These are phyloP conservation scores for Claviceps arundinis DNA, from an alignment of 2,329 filamentous ascomycete species.

Conservation along the genomic window DNA sequence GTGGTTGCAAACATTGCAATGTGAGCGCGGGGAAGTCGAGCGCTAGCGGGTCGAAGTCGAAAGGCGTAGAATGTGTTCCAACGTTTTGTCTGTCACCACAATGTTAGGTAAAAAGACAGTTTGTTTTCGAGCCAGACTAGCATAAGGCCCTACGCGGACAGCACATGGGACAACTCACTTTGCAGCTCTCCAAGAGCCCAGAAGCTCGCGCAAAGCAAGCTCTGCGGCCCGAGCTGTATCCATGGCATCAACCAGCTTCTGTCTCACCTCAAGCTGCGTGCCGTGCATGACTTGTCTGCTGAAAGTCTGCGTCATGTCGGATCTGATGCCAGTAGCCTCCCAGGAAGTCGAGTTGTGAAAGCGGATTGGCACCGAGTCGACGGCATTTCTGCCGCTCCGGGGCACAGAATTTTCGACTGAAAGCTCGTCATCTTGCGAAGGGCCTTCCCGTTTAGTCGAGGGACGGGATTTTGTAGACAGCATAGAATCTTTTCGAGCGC, in stretches of 20 bases:
- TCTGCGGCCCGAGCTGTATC: conserved; percentile 78
- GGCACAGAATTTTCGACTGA: conserved; percentile 25
- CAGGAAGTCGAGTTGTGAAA: conserved; percentile 47
- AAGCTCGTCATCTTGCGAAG: conserved; percentile 25
- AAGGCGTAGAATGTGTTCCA: conserved; percentile 42
- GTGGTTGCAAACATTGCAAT: conserved; percentile 66
- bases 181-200: conserved; percentile 70
- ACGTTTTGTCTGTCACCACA: conserved; percentile 34
- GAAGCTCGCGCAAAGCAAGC: conserved; percentile 68
- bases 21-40: conserved; percentile 79
- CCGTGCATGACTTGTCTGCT: conserved; percentile 43
- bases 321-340: conserved; percentile 59
- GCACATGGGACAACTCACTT: conserved; percentile 44
- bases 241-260: conserved; percentile 52
- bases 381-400: conserved; percentile 28
- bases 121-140: not conserved
- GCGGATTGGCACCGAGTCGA: conserved; percentile 40
- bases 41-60: conserved; percentile 73
- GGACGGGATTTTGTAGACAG: conserved; percentile 37
- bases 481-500: conserved; percentile 47
- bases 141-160: not conserved
- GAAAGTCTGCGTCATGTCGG: conserved; percentile 25
- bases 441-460: conserved; percentile 23
- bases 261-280: conserved; percentile 49
- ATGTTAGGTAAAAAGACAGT: conserved; percentile 6